Conservation (phyloP, 345 rosid species). For the Anacardium occidentale region DNA sequence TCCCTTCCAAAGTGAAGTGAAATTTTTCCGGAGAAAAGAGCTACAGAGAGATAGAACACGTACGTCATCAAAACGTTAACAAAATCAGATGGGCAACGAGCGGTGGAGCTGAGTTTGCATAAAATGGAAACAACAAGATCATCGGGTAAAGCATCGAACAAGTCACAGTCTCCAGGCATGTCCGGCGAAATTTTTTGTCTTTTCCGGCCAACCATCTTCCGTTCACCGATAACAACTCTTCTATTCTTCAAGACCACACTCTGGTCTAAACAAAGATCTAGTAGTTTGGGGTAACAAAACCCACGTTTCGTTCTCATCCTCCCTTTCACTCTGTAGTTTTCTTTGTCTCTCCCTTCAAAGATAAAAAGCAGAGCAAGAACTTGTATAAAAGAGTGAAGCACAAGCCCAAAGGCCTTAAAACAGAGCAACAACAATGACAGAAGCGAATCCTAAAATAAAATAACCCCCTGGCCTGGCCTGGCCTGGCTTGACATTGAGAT, state of each 20-base stretch:
- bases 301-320: slow-evolving; percentile 60
- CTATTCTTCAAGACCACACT: slow-evolving; percentile 13
- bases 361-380: slow-evolving; percentile 32
- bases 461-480: neutral
- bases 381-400: slow-evolving; percentile 32
- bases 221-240: slow-evolving; percentile 28
- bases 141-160: slow-evolving; percentile 69
- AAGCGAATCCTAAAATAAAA: slow-evolving; percentile 22
- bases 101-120: slow-evolving; percentile 55
- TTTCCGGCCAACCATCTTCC: slow-evolving; percentile 30
- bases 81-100: slow-evolving; percentile 71
- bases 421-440: slow-evolving; percentile 31
- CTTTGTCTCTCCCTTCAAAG: slow-evolving; percentile 25
- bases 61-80: slow-evolving; percentile 69
- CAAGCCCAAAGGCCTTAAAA: neutral
- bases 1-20: too few species aligned
- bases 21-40: neutral
- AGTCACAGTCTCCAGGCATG: slow-evolving; percentile 29
- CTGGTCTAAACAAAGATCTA: slow-evolving; percentile 25
- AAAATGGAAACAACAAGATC: slow-evolving; percentile 74
- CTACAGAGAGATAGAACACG: slow-evolving; percentile 3
- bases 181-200: slow-evolving; percentile 38
- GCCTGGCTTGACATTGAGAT: too few species aligned
- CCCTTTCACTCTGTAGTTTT: slow-evolving; percentile 12
- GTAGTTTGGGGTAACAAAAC: slow-evolving; percentile 43